Percentiles rank a stretch among this genome's conserved stretches.
phyloP scores from a whole-genome alignment of 805 yeast species.

The Candida railenensis region DNA sequence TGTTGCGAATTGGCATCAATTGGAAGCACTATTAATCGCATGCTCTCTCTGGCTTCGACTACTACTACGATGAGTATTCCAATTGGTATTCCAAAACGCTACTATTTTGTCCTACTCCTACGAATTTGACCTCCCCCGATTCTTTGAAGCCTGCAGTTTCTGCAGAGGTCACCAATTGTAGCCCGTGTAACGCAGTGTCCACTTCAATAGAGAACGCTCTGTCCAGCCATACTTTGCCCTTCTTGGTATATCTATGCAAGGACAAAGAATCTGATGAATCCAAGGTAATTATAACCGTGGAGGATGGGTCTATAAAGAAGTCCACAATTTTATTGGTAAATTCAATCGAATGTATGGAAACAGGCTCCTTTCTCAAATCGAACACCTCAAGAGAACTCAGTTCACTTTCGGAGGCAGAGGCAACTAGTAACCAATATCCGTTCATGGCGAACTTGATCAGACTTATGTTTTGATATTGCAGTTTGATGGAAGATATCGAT shows the following conservation, averaged over 20 bases:
- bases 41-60: not conserved
- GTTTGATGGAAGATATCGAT: not conserved
- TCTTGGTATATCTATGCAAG: constrained; percentile 38
- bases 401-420: constrained; percentile 18
- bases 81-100: constrained; percentile 13
- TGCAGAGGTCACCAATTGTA: constrained; percentile 11
- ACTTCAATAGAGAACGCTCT: constrained; percentile 3
- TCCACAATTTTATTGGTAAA: constrained; percentile 17
- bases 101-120: constrained; percentile 13
- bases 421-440: constrained; percentile 59
- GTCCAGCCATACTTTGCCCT: constrained; percentile 36
- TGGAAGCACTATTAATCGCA: no score
- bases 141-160: constrained; percentile 11
- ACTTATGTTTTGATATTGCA: constrained; percentile 22
- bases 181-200: constrained; percentile 6
- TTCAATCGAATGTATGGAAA: constrained; percentile 24
- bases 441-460: constrained; percentile 55
- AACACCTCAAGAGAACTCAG: constrained; percentile 29
- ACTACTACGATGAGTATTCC: not conserved
- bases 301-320: constrained; percentile 36
- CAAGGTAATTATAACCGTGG: constrained; percentile 27
- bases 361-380: constrained; percentile 46
- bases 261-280: constrained; percentile 16
- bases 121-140: constrained; percentile 9
- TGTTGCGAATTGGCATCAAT: no score